Evolutionary conservation across 106 monocot genomes (phyloP).

Genomic region (Ottelia alismoides): DNA sequence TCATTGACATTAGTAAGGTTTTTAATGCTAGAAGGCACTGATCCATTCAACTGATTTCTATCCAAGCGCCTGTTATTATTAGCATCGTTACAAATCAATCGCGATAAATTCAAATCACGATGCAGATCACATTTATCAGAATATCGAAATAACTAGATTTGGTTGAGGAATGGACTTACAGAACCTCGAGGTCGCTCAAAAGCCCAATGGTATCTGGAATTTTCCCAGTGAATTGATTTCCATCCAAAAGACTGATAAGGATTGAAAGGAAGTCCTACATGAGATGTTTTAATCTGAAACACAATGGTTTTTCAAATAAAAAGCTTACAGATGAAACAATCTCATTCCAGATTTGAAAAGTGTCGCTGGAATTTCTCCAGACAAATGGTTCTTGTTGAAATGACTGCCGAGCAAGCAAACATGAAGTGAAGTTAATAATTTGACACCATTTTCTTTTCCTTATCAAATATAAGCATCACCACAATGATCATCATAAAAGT

Average conservation of each 20-base stretch:
- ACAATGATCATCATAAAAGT: too few species aligned
- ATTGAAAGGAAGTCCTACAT: too few species aligned
- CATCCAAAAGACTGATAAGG: constrained; percentile 68
- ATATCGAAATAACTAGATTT: too few species aligned
- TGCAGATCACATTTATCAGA: too few species aligned
- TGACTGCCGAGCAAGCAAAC: too few species aligned
- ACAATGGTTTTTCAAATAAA: too few species aligned
- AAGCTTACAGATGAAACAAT: constrained; percentile 70
- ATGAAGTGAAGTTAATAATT: too few species aligned
- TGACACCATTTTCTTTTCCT: too few species aligned
- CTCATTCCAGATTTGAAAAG: constrained; percentile 53
- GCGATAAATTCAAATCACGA: not conserved
- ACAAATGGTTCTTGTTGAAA: constrained; percentile 72
- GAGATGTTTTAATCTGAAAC: too few species aligned
- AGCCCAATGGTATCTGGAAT: constrained; percentile 53
- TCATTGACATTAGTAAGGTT: constrained; percentile 41
- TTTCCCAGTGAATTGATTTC: constrained; percentile 46
- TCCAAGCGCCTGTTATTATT: constrained; percentile 68
- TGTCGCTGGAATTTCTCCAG: constrained; percentile 40
- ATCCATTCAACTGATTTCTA: constrained; percentile 45
- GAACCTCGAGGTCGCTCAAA: constrained; percentile 34
- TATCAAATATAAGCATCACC: too few species aligned
- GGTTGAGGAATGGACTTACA: constrained; percentile 50
- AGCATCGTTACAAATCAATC: not conserved
- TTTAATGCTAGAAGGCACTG: constrained; percentile 49